Base-by-base conservation (phyloP, 805 yeast genomes). In the Hanseniaspora clermontiae region DNA sequence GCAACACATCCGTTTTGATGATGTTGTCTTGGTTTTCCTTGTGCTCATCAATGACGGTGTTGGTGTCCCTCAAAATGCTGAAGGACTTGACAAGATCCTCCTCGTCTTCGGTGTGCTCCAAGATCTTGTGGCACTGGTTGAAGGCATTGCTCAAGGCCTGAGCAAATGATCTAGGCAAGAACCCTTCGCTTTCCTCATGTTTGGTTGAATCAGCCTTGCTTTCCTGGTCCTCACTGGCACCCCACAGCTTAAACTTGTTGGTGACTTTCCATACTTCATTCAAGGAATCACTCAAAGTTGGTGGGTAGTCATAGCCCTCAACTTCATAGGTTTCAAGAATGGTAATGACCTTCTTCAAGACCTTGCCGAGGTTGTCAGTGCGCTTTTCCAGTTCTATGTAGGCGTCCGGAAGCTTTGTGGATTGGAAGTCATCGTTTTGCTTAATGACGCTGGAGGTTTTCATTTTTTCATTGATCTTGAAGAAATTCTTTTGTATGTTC, bases 291-390 rank as follows among this genome's bases (percentile, higher is more conserved):
- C 77, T 76, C 60, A 85, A 68, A 66, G 83, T 83, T 55, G 93
- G 91, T 29, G 95, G 95, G 63, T 84, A 85, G 66, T 86, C 95
- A 66, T 86, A 86, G 50, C 85, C 78, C 62, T 83, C 84, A 59
- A 83, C 79, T 63, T 78, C 87, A 65, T 80, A 86, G 43, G 89
- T 86, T 51, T 73, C 74, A 6, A 83, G 75, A 55, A 79, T 76
- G 5, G 70, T 60, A n/a, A 78, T 62, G 12, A 77, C 63, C 63
- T 75, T 74, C 61, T 73, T 80, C 70, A 83, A 82, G 58, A 81
- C 77, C 51, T 73, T 74, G 66, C 80, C 79, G 61, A 84, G 71
- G 52, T 79, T 74, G 66, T 84, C 91, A 58, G 83, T 81, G 64
- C 78, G 78, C 59, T 76, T 73, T 66, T 85, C 95, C 64, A 86